phyloP scores from a whole-genome alignment of 2,329 filamentous ascomycete genomes.

The Fusarium sp. region DNA sequence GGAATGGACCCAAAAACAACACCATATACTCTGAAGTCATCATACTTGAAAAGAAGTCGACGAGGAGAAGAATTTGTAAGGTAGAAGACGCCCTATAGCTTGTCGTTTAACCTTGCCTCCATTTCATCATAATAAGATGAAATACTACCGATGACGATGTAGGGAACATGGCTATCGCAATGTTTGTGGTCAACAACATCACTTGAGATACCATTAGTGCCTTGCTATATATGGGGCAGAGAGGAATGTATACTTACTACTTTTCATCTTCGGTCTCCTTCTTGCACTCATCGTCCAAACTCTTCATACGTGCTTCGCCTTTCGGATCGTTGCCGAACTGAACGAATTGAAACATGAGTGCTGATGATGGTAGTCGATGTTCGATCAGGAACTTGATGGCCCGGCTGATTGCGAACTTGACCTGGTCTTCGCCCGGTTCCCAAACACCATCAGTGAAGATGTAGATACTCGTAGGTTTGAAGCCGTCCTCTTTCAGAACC shows the following conservation, averaged over 20 bases:
- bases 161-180: too few species aligned
- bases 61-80: too few species aligned
- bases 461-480: neutral
- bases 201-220: too few species aligned
- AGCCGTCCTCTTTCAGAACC: neutral
- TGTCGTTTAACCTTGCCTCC: too few species aligned
- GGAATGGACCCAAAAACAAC: too few species aligned
- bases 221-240: too few species aligned
- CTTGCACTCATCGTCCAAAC: neutral
- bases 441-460: neutral
- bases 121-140: too few species aligned
- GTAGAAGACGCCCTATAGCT: too few species aligned
- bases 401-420: neutral
- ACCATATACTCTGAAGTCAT: too few species aligned
- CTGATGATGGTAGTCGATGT: neutral
- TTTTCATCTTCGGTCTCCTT: neutral
- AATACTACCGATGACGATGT: too few species aligned
- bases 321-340: neutral
- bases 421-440: neutral
- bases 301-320: neutral
- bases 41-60: too few species aligned
- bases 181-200: too few species aligned
- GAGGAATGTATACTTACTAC: neutral
- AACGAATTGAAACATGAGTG: conserved; percentile 1
- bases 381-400: neutral